phyloP scores from a whole-genome alignment of 2,329 filamentous ascomycete genomes.

The Gremmenia infestans region DNA sequence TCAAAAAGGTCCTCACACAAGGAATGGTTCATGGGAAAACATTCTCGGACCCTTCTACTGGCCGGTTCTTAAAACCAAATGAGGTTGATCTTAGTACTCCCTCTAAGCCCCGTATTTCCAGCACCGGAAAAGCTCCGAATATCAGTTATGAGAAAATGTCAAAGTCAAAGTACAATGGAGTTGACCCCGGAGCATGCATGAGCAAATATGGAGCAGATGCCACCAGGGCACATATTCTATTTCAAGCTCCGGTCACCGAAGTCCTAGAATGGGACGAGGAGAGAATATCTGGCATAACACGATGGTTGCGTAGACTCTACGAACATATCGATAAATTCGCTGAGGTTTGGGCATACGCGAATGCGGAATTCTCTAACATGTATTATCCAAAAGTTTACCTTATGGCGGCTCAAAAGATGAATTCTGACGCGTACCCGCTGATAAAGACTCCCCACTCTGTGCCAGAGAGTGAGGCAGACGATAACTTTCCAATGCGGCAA shows the following conservation, averaged over 20 bases:
- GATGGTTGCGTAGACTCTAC: slow-evolving; percentile 68
- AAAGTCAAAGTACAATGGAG: slow-evolving; percentile 89
- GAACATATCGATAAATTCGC: slow-evolving; percentile 12
- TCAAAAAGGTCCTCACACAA: slow-evolving; percentile 77
- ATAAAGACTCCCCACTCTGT: too few species aligned
- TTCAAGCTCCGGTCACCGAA: slow-evolving; percentile 79
- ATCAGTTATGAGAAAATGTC: slow-evolving; percentile 88
- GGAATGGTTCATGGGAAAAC: slow-evolving; percentile 93
- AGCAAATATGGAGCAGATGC: slow-evolving; percentile 75
- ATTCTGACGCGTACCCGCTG: too few species aligned
- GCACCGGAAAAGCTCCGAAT: slow-evolving; percentile 52
- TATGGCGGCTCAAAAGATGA: too few species aligned
- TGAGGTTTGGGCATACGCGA: neutral
- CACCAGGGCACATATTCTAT: slow-evolving; percentile 80
- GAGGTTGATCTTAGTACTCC: slow-evolving; percentile 63
- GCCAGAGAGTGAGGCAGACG: slow-evolving; percentile 1
- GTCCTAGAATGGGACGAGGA: slow-evolving; percentile 83
- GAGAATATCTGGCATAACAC: slow-evolving; percentile 74
- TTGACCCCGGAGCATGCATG: slow-evolving; percentile 72
- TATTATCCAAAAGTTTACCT: too few species aligned
- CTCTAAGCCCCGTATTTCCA: slow-evolving; percentile 53
- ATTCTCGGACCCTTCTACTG: slow-evolving; percentile 67
- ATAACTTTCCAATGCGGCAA: slow-evolving; percentile 22
- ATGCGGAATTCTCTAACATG: slow-evolving; percentile 25
- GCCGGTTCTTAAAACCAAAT: slow-evolving; percentile 69